Conservation (phyloP, 2,329 filamentous ascomycete genomes). For the Colletotrichum simmondsii region DNA sequence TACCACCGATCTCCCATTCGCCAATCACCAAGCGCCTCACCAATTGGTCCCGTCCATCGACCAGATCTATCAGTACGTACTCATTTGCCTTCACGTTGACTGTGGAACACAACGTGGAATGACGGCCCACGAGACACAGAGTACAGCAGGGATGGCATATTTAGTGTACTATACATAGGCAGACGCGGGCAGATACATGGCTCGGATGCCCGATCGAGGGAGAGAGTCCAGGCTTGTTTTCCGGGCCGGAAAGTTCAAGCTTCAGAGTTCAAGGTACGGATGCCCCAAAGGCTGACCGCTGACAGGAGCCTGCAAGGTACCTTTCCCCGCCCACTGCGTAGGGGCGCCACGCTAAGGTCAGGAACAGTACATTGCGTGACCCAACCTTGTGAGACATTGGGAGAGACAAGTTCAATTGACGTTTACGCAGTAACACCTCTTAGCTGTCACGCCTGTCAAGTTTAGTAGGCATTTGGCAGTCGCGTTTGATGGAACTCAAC, state of each 20-base stretch:
- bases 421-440: too few relatives aligned
- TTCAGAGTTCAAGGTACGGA: too few relatives aligned
- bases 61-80: not conserved
- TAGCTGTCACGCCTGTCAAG: too few relatives aligned
- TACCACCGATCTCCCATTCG: not conserved
- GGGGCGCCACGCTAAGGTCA: constrained; percentile 9
- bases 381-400: not conserved
- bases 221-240: not conserved
- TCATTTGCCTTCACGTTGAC: not conserved
- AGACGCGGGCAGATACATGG: not conserved
- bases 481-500: not conserved
- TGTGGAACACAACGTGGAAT: not conserved
- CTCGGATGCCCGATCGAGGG: not conserved
- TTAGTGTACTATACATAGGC: not conserved
- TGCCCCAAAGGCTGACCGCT: not conserved
- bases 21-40: not conserved
- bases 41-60: too few relatives aligned
- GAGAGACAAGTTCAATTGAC: not conserved
- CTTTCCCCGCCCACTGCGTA: constrained; percentile 6
- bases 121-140: not conserved
- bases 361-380: constrained; percentile 4
- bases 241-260: not conserved
- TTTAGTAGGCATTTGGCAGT: not conserved
- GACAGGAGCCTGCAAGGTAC: not conserved
- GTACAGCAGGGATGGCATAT: not conserved